phyloP scores from a whole-genome alignment of 139 green algal species.

The Zygnema circumcarinatum region DNA sequence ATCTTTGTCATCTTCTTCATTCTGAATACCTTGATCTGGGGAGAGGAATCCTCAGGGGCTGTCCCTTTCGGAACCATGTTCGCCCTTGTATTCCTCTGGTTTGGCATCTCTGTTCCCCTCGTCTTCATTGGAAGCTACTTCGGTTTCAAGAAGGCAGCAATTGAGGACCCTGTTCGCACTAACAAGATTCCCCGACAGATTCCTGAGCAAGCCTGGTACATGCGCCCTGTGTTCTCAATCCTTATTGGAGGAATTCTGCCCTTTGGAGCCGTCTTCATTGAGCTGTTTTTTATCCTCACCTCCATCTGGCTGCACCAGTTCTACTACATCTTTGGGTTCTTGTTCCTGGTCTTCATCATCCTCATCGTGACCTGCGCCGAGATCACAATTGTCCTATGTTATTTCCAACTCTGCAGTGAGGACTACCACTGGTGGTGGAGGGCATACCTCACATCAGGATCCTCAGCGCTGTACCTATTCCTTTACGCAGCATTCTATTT shows the following conservation, averaged over 20 bases:
- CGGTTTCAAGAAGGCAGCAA: slow-evolving; percentile 88
- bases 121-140: slow-evolving; percentile 95
- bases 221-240: slow-evolving; percentile 88
- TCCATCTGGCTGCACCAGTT: slow-evolving; percentile 96
- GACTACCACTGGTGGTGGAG: slow-evolving; percentile 98
- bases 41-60: slow-evolving; percentile 87
- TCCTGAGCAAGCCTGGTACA: slow-evolving; percentile 97
- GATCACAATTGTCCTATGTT: slow-evolving; percentile 98
- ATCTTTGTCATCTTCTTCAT: slow-evolving; percentile 90
- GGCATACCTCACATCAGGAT: slow-evolving; percentile 90
- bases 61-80: slow-evolving; percentile 96
- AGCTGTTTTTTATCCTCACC: slow-evolving; percentile 99
- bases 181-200: slow-evolving; percentile 99
- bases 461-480: slow-evolving; percentile 94
- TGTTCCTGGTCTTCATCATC: slow-evolving; percentile 96
- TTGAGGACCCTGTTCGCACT: slow-evolving; percentile 92
- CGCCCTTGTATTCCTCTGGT: slow-evolving; percentile 96
- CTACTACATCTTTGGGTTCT: slow-evolving; percentile 98
- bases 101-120: slow-evolving; percentile 95
- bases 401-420: slow-evolving; percentile 89
- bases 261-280: slow-evolving; percentile 99
- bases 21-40: slow-evolving; percentile 95
- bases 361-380: slow-evolving; percentile 96
- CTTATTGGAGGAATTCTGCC: slow-evolving; percentile 95
- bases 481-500: slow-evolving; percentile 97